Evolutionary conservation across 306 rosid genomes (phyloP), one percentile per base, ranked within the genome.

Genomic region (Cajanus cajan): DNA sequence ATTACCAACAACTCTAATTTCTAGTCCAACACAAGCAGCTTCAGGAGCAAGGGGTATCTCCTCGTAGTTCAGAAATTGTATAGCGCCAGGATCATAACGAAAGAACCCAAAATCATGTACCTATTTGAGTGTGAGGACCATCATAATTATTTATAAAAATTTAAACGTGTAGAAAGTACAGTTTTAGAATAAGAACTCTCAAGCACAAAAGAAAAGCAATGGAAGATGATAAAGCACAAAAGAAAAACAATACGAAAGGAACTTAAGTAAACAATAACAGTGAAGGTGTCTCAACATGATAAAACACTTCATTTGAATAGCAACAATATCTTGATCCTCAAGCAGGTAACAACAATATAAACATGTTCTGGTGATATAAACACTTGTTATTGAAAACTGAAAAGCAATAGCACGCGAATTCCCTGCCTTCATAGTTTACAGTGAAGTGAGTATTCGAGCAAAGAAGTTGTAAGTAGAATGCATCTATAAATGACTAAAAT

Each of bases 91-190:
- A 82, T 94, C 94, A 82, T 92, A 94, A 14, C 90, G 87, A 86
- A 90, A 94, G 91, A 94, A 94, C 65, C 98, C 98, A 88, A 94
- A 94, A 88, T 94, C 98, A 75, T 94, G 98, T 45, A 94, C 98
- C 98, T 94, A 82, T 55, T 73, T 28, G 31, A 47, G 78, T 9
- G 4, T 15, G 39, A 34, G 37, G 10, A 64, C 71, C 43, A 52
- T 4, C 28, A 64, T 25, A n/a, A 31, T 48, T 19, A 74, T 16
- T 7, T 45, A 63, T 37, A 40, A 66, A n/a, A 71, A 54, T 66
- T 45, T 33, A 55, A 79, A 80, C 41, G 25, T 14, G 16, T 8
- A 40, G 41, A 41, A 37, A 47, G 31, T 44, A 61, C 37, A 61
- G 45, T 36, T 70, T 48, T 7, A 70, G 19, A 63, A 12, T 62